Percentiles rank a stretch among this genome's conserved stretches.
Conservation (phyloP, 1,284 basidiomycete genomes). For the Cryptococcus jaspeensis region DNA sequence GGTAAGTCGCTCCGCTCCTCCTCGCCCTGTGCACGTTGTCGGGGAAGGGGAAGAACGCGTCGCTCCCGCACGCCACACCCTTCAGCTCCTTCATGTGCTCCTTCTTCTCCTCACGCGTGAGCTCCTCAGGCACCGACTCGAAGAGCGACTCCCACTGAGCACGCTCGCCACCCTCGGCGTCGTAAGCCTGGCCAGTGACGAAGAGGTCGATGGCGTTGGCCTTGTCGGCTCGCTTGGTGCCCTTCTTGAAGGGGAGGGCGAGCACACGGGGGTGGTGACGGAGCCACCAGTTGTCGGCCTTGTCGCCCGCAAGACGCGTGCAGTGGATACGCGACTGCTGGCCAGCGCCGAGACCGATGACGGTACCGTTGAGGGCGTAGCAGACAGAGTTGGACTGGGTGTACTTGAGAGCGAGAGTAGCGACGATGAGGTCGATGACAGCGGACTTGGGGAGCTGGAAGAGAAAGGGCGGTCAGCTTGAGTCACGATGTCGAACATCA, state of each 20-base stretch:
- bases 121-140: conserved; percentile 66
- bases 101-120: conserved; percentile 71
- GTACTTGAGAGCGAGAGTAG: conserved; percentile 96
- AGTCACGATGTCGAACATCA: neutral
- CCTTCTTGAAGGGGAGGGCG: conserved; percentile 91
- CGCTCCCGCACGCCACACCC: conserved; percentile 87
- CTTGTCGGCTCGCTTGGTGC: conserved; percentile 95
- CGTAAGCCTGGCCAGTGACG: conserved; percentile 81
- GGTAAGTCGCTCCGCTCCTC: conserved; percentile 86
- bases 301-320: conserved; percentile 92
- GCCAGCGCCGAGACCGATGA: conserved; percentile 94
- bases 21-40: conserved; percentile 94
- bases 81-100: conserved; percentile 70
- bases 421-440: conserved; percentile 83
- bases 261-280: conserved; percentile 90
- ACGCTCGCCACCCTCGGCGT: conserved; percentile 75
- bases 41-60: conserved; percentile 99
- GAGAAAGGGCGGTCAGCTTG: neutral
- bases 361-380: conserved; percentile 88
- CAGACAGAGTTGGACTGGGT: conserved; percentile 99
- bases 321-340: conserved; percentile 99
- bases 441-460: conserved; percentile 69
- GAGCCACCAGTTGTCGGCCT: conserved; percentile 99
- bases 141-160: conserved; percentile 90
- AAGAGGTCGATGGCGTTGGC: conserved; percentile 97